Base-by-base conservation (phyloP, 1,284 basidiomycete species). In the Austroboletus novae-zelandiae region DNA sequence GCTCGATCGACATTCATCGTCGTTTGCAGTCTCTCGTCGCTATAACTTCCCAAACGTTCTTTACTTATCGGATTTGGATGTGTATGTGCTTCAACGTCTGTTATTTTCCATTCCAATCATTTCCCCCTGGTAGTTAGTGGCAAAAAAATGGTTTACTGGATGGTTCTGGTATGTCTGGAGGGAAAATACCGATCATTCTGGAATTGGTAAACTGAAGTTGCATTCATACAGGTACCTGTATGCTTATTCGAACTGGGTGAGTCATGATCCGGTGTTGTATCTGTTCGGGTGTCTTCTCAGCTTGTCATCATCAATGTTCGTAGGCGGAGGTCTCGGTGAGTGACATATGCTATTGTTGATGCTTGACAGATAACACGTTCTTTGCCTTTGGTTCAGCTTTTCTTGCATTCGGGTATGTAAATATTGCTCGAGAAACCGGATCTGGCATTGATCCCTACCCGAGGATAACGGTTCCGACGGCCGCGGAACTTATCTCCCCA, bases 321-420 rank as follows among this genome's bases (percentile, higher is more conserved):
- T 23, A 57, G 55, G 14, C 10, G 47, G 48, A 31, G 13, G 40
- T 7, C n/a, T 48, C 35, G 32, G 55, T 57, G 23, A 39, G 43
- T 48, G 32, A 15, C 1, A 13, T 15, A 37, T 23, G 13, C n/a
- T n/a, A 2, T 9, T 20, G 20, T 30, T 5, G 18, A 6, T 1
- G 7, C 25, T 34, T 15, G 1, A 5, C 2, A 15, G 2, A 11
- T 4, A 25, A 34, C 29, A 35, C 34, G n/a, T 36, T 29, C 20
- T 20, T 15, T 25, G 15, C 5, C 7, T 5, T 30, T 13, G 17
- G 40, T 31, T 14, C 10, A 47, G 40, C 35, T 30, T 47, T 53
- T 18, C 30, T 54, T 17, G 30, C 27, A 5, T 20, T 48, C 14
- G 45, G 54, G 45, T 48, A 32, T 6, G 54, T 45, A 9, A 13